These are phyloP conservation scores for Podila clonocystis DNA, from an alignment of 192 early-diverging fungal genomes.

Conservation along the genomic window DNA sequence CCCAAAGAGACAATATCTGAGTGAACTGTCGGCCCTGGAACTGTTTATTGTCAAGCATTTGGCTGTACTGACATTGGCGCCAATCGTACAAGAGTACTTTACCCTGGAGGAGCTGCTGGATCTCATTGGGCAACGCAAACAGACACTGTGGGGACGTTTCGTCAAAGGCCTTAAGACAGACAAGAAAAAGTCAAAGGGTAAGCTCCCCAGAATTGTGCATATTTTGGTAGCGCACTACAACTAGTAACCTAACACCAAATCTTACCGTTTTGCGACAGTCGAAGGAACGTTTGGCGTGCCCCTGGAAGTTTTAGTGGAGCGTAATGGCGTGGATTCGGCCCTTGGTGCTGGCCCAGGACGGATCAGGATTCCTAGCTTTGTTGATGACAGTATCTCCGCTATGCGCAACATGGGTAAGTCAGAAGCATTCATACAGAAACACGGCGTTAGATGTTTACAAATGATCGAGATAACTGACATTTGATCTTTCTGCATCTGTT, in stretches of 20 bases:
- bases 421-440: background rate
- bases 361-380: conserved; percentile 84
- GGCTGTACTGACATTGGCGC: conserved; percentile 81
- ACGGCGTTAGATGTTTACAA: too few species aligned
- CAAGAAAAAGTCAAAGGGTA: conserved; percentile 68
- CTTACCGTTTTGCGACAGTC: conserved; percentile 18
- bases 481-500: background rate
- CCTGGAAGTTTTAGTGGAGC: conserved; percentile 84
- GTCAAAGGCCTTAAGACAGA: conserved; percentile 72
- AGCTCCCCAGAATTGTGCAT: background rate
- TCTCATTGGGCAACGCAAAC: conserved; percentile 80
- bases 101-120: conserved; percentile 79
- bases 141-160: conserved; percentile 80
- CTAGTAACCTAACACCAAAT: background rate
- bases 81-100: conserved; percentile 74
- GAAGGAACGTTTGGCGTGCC: conserved; percentile 93
- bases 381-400: conserved; percentile 82
- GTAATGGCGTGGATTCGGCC: conserved; percentile 84
- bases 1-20: conserved; percentile 58
- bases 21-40: conserved; percentile 82
- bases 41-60: conserved; percentile 86
- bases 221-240: background rate
- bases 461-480: too few species aligned
- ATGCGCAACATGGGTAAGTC: conserved; percentile 78
- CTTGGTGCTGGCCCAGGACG: conserved; percentile 72